Evolutionary conservation across 768 basidiomycete genomes (phyloP).

Genomic region (Gymnopilus junonius): DNA sequence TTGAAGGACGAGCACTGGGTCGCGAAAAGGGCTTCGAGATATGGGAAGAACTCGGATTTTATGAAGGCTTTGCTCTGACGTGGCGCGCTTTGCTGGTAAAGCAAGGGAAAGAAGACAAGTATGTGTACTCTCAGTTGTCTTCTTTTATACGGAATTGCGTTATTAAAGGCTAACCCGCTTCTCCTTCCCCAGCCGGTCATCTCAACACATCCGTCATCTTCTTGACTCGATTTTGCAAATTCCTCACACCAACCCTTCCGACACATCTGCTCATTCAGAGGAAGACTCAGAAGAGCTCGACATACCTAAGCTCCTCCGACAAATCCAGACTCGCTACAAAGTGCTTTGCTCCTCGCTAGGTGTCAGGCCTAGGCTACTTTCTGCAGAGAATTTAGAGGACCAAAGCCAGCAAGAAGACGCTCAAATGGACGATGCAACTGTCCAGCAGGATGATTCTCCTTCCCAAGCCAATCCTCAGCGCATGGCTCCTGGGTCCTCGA

Average conservation of each 20-base stretch:
- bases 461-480: not conserved
- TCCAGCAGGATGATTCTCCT: not conserved
- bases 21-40: slow-evolving; percentile 92
- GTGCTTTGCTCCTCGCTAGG: slow-evolving; percentile 84
- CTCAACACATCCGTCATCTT: slow-evolving; percentile 69
- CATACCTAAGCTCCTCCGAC: slow-evolving; percentile 74
- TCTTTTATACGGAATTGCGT: not conserved
- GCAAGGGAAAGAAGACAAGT: slow-evolving; percentile 53
- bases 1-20: slow-evolving; percentile 90
- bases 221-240: slow-evolving; percentile 76
- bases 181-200: slow-evolving; percentile 49
- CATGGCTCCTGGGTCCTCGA: slow-evolving; percentile 20
- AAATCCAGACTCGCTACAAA: slow-evolving; percentile 88
- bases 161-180: not conserved
- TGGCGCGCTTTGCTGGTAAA: slow-evolving; percentile 62
- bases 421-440: slow-evolving; percentile 1
- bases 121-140: slow-evolving; percentile 28
- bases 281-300: slow-evolving; percentile 62
- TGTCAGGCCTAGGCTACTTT: slow-evolving; percentile 50
- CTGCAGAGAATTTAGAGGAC: slow-evolving; percentile 14
- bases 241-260: slow-evolving; percentile 72
- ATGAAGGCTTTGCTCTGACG: slow-evolving; percentile 80
- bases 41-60: slow-evolving; percentile 97
- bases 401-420: slow-evolving; percentile 9
- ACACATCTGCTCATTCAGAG: slow-evolving; percentile 8